Percentiles rank a stretch among this genome's conserved stretches.
These are phyloP conservation scores for Zychaea mexicana DNA, from an alignment of 371 early-diverging fungal genomes.

Conservation along the genomic window DNA sequence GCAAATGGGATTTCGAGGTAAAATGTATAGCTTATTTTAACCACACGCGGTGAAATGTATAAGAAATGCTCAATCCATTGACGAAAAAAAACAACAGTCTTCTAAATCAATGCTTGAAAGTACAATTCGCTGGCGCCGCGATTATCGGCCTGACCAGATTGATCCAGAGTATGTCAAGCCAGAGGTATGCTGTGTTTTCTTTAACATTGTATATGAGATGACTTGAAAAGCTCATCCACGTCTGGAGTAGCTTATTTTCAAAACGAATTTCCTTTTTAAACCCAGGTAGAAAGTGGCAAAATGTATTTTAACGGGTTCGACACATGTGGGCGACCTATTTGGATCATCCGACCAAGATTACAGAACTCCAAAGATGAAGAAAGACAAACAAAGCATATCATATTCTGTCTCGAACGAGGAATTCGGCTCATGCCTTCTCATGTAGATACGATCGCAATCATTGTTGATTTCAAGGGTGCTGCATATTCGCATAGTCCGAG, in stretches of 20 bases:
- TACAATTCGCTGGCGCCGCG: conserved; percentile 78
- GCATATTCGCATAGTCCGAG: conserved; percentile 72
- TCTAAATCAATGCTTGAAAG: conserved; percentile 67
- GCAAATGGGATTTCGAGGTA: conserved; percentile 69
- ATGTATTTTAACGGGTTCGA: conserved; percentile 80
- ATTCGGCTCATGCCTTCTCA: conserved; percentile 78
- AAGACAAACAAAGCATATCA: conserved; percentile 74
- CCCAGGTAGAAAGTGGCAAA: conserved; percentile 79
- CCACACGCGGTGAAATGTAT: not conserved
- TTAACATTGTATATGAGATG: no score
- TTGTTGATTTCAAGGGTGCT: conserved; percentile 82
- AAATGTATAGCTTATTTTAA: not conserved
- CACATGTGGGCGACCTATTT: conserved; percentile 63
- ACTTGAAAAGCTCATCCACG: no score
- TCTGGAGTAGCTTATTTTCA: no score
- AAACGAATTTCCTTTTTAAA: not conserved
- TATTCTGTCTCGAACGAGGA: conserved; percentile 79
- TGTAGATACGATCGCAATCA: conserved; percentile 70
- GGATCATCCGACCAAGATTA: conserved; percentile 72
- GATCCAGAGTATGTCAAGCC: conserved; percentile 70
- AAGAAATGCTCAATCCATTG: not conserved
- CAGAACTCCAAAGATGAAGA: conserved; percentile 83
- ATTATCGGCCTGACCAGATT: conserved; percentile 72
- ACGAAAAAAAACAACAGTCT: conserved; percentile 19
- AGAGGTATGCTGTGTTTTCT: no score